A percentile compares a stretch with the other conserved stretches of the same genome.
phyloP scores from a whole-genome alignment of 2,329 filamentous ascomycete genomes.

The Colletotrichum aenigma region DNA sequence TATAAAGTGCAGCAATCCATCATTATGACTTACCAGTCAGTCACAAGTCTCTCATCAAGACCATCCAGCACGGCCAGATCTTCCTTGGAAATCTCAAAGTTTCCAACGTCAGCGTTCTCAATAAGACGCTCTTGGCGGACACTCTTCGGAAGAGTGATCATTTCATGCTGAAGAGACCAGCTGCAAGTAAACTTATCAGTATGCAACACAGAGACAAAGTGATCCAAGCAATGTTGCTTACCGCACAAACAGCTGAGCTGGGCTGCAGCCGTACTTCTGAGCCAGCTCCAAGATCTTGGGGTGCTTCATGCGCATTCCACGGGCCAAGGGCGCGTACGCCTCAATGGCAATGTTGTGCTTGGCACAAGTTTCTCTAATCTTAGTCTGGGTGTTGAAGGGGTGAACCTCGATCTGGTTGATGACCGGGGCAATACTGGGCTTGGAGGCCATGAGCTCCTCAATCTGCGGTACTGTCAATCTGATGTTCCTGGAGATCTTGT shows the following conservation, averaged over 20 bases:
- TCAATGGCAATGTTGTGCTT: constrained; percentile 73
- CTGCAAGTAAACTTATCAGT: constrained; percentile 35
- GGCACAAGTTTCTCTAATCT: constrained; percentile 70
- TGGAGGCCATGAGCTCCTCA: constrained; percentile 69
- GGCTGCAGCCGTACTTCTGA: constrained; percentile 71
- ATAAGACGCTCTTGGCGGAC: constrained; percentile 63
- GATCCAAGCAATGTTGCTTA: constrained; percentile 22
- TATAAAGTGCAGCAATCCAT: no score
- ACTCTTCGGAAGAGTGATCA: constrained; percentile 78
- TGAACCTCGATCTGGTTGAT: constrained; percentile 86
- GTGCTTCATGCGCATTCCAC: constrained; percentile 73
- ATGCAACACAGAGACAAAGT: not conserved
- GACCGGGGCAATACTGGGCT: constrained; percentile 66
- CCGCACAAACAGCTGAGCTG: constrained; percentile 74
- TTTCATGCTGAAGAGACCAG: constrained; percentile 79
- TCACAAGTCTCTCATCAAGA: constrained; percentile 75
- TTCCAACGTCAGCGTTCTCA: constrained; percentile 66
- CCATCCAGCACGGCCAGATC: constrained; percentile 68
- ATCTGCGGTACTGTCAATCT: constrained; percentile 46
- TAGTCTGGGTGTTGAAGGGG: constrained; percentile 77
- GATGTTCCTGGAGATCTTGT: not conserved
- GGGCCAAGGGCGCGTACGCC: constrained; percentile 80
- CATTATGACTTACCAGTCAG: constrained; percentile 36
- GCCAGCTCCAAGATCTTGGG: constrained; percentile 65
- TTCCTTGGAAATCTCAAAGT: constrained; percentile 64